Conservation (phyloP, 495 filamentous ascomycete species). For the Annulohypoxylon moriforme region DNA sequence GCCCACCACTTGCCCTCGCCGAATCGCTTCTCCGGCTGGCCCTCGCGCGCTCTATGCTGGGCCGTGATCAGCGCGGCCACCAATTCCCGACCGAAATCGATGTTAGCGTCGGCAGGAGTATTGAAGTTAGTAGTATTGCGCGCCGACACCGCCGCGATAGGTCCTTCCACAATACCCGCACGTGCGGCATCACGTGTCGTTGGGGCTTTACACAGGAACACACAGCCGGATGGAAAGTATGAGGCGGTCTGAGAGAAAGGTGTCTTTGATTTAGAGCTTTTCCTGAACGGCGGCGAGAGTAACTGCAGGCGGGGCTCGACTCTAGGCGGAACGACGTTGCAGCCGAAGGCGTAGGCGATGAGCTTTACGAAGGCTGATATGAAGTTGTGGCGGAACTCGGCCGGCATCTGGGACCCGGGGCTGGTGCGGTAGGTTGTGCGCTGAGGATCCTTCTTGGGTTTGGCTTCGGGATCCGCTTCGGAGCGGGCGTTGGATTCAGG, state of each 20-base stretch:
- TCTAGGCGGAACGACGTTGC: conserved; percentile 72
- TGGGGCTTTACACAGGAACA: conserved; percentile 74
- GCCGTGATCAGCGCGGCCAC: conserved; percentile 79
- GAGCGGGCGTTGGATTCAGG: conserved; percentile 28
- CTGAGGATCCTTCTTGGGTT: conserved; percentile 22
- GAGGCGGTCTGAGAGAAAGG: conserved; percentile 51
- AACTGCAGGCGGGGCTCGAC: conserved; percentile 71
- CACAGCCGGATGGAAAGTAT: conserved; percentile 63
- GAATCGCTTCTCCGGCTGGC: conserved; percentile 69
- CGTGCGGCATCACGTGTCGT: conserved; percentile 75
- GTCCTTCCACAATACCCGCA: conserved; percentile 79
- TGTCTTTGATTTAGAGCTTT: conserved; percentile 62
- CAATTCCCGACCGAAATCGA: conserved; percentile 80
- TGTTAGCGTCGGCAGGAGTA: conserved; percentile 59
- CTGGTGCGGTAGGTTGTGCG: conserved; percentile 61
- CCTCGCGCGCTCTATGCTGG: conserved; percentile 83
- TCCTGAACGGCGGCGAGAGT: conserved; percentile 38
- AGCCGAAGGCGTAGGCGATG: conserved; percentile 81
- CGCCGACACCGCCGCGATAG: conserved; percentile 71
- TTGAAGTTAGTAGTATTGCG: conserved; percentile 64
- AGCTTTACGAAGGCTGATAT: conserved; percentile 80
- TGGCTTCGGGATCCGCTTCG: conserved; percentile 25
- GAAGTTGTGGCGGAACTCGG: conserved; percentile 75
- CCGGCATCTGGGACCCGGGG: conserved; percentile 77
- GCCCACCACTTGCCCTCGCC: conserved; percentile 89